These are phyloP conservation scores for Venturia aucupariae DNA, from an alignment of 2,329 filamentous ascomycete genomes.

Conservation along the genomic window DNA sequence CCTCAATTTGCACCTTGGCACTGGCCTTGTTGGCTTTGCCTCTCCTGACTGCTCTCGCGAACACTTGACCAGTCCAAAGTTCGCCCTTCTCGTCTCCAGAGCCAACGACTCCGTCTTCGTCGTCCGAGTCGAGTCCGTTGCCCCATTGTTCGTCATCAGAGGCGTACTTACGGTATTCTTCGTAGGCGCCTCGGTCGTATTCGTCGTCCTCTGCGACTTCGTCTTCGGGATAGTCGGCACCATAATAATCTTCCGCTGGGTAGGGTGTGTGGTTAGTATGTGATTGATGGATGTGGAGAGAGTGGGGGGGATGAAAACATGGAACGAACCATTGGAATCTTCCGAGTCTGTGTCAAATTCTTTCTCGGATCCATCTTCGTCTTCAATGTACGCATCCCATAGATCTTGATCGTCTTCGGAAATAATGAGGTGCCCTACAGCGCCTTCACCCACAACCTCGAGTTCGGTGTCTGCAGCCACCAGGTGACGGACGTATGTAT, in stretches of 20 bases:
- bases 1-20: background rate
- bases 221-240: slow-evolving; percentile 72
- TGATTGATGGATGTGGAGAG: background rate
- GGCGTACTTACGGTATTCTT: slow-evolving; percentile 18
- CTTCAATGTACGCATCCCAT: slow-evolving; percentile 47
- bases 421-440: slow-evolving; percentile 40
- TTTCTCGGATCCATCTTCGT: slow-evolving; percentile 41
- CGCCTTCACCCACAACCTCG: slow-evolving; percentile 27
- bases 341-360: slow-evolving; percentile 52
- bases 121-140: background rate
- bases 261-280: slow-evolving; percentile 7
- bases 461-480: slow-evolving; percentile 24
- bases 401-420: slow-evolving; percentile 43
- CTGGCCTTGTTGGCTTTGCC: background rate
- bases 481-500: slow-evolving; percentile 48
- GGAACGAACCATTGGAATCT: slow-evolving; percentile 47
- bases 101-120: background rate
- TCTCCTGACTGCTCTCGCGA: background rate
- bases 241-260: slow-evolving; percentile 64
- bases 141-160: slow-evolving; percentile 12
- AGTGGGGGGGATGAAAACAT: background rate
- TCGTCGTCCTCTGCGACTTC: slow-evolving; percentile 66
- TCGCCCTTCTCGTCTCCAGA: slow-evolving; percentile 1
- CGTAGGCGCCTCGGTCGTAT: slow-evolving; percentile 39
- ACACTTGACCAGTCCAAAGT: background rate